Conservation (phyloP, 345 rosid genomes). For the Punica granatum region DNA sequence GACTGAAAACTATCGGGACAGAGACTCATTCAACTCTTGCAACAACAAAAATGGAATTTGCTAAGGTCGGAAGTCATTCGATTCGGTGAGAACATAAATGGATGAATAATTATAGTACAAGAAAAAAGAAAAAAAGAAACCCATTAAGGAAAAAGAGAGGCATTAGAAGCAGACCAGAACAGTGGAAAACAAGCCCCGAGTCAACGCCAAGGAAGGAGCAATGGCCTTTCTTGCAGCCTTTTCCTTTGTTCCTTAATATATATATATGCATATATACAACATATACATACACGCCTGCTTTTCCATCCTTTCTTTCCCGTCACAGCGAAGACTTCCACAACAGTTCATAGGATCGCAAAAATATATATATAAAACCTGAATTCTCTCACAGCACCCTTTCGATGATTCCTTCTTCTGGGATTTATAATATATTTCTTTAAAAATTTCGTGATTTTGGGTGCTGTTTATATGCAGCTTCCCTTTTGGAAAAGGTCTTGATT, state of each 20-base stretch:
- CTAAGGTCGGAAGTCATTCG: neutral
- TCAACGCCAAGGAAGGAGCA: neutral
- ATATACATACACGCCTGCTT: neutral
- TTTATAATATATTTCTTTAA: neutral
- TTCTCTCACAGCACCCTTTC: neutral
- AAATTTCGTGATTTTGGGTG: neutral
- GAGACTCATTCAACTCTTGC: neutral
- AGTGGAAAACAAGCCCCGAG: neutral
- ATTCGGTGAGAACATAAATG: neutral
- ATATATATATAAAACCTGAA: neutral
- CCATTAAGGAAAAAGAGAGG: neutral
- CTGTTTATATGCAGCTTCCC: neutral
- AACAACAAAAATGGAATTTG: neutral
- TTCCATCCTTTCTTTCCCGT: neutral
- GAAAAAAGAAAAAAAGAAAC: neutral
- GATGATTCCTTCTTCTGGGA: neutral
- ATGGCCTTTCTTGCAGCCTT: neutral
- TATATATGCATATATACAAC: neutral
- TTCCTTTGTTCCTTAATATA: neutral
- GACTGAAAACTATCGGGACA: neutral
- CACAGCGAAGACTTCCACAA: conserved; percentile 4
- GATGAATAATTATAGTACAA: neutral
- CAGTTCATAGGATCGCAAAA: neutral
- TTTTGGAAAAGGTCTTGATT: conserved; percentile 3
- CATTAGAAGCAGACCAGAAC: neutral